Percentiles rank a stretch among this genome's conserved stretches.
These are phyloP conservation scores for Pneumocystis carinii DNA, from an alignment of 1,139 yeast genomes.

Conservation along the genomic window DNA sequence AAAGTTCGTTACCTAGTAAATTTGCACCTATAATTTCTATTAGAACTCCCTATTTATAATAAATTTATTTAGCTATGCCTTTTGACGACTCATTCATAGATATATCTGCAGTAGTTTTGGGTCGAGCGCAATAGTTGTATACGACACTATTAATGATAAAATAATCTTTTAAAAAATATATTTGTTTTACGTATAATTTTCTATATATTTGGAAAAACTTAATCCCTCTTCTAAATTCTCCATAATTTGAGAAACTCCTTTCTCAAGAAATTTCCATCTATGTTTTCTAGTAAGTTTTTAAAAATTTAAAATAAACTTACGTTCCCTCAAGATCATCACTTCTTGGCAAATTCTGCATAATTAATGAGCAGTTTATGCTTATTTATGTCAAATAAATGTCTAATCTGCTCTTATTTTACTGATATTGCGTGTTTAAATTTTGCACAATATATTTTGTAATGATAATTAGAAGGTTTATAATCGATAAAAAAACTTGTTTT, in stretches of 20 bases:
- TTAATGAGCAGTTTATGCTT: not conserved
- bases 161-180: not conserved
- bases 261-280: conserved; percentile 14
- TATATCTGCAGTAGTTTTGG: conserved; percentile 49
- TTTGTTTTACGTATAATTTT: conserved; percentile 25
- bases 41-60: conserved; percentile 16
- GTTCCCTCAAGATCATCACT: conserved; percentile 2
- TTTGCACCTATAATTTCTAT: conserved; percentile 23
- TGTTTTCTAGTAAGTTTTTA: not conserved
- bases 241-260: conserved; percentile 13
- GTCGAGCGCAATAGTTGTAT: conserved; percentile 74
- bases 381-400: not conserved
- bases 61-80: conserved; percentile 14
- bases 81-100: conserved; percentile 22
- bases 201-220: conserved; percentile 23
- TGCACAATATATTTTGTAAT: not conserved
- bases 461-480: not conserved
- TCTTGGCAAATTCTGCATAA: not conserved
- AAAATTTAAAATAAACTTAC: not conserved
- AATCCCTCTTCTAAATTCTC: conserved; percentile 11
- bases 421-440: not conserved
- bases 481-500: not conserved
- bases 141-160: conserved; percentile 42
- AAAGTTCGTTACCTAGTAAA: conserved; percentile 78
- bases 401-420: not conserved